Evolutionary conservation across 2,329 filamentous ascomycete species (phyloP), one percentile per base, ranked within the genome.

Genomic region (Trichoderma atroviride): DNA sequence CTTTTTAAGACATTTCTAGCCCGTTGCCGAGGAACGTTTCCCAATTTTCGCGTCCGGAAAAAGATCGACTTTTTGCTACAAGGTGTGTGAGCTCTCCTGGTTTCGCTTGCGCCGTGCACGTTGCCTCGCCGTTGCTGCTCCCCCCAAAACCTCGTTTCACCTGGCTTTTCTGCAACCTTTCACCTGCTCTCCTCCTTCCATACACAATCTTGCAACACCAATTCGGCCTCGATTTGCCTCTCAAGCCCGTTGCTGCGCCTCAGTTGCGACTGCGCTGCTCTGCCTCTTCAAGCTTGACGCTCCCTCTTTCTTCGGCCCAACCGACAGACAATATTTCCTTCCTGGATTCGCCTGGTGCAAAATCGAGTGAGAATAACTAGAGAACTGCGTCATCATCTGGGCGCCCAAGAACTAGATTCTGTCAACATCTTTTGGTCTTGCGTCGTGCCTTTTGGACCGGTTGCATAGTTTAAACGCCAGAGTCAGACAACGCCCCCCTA

Each of bases 11-110:
- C 50, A 60, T 70, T 59, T 70, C 64, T 63, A 68, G 63, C 60
- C 71, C 70, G 63, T 74, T 75, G 69, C 73, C 74, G 69, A 76
- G 73, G 70, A 74, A 74, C 63, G 40, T 52, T 50, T 53, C 50
- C 64, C 64, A 55, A 43, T 40, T 69, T 65, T 64, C 62, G 66
- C 47, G 59, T 62, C 58, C 62, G 52, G 64, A 61, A 70, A 69
- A 53, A 56, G 59, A 70, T 58, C 64, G 65, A 70, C 59, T 69
- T 47, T 62, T 47, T 58, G 59, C 55, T 62, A 43, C 56, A 62
- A 64, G 55, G 66, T 52, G 58, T 55, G 59, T 69, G 62, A 57
- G 62, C 60, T 59, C 62, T 63, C 59, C 62, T 70, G 47, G 59
- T 69, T 70, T 69, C 60, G 59, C 61, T 56, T 60, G 64, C 67